Conservation (phyloP, 106 monocot genomes). For the Vanilla planifolia region DNA sequence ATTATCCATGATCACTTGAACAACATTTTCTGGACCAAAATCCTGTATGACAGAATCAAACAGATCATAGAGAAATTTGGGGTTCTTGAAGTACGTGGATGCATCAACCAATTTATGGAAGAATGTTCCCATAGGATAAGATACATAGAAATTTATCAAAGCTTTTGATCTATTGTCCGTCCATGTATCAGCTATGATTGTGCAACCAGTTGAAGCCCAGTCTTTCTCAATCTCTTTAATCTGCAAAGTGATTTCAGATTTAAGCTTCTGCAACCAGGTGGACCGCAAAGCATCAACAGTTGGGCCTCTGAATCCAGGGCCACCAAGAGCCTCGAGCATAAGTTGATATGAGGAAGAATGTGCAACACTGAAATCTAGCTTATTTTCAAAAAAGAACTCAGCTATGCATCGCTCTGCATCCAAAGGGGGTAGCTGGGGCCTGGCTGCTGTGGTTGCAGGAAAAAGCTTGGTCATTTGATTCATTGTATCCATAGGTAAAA, state of each 20-base stretch:
- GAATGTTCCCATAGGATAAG: constrained; percentile 81
- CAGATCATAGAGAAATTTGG: constrained; percentile 65
- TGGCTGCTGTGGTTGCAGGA: constrained; percentile 8
- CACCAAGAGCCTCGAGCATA: constrained; percentile 83
- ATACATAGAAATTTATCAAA: constrained; percentile 74
- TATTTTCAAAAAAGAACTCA: constrained; percentile 93
- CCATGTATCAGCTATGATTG: constrained; percentile 88
- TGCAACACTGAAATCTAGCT: constrained; percentile 71
- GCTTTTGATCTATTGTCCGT: constrained; percentile 78
- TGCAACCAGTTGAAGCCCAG: constrained; percentile 79
- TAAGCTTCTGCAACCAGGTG: constrained; percentile 74
- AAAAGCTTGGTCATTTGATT: constrained; percentile 29
- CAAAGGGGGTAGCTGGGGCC: constrained; percentile 27
- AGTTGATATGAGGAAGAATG: constrained; percentile 59
- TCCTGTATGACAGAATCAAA: constrained; percentile 91
- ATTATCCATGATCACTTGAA: constrained; percentile 80
- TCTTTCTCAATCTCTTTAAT: constrained; percentile 86
- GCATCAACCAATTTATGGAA: constrained; percentile 90
- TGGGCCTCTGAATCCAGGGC: constrained; percentile 65
- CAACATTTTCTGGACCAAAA: constrained; percentile 81
- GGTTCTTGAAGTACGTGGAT: constrained; percentile 62
- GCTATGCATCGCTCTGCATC: constrained; percentile 77
- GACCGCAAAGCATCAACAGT: constrained; percentile 58
- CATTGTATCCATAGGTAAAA: constrained; percentile 18
- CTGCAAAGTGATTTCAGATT: constrained; percentile 66